A percentile compares a stretch with the other conserved stretches of the same genome.
Evolutionary conservation across 2,329 filamentous ascomycete genomes (phyloP).

Genomic region (Colletotrichum coccodes): DNA sequence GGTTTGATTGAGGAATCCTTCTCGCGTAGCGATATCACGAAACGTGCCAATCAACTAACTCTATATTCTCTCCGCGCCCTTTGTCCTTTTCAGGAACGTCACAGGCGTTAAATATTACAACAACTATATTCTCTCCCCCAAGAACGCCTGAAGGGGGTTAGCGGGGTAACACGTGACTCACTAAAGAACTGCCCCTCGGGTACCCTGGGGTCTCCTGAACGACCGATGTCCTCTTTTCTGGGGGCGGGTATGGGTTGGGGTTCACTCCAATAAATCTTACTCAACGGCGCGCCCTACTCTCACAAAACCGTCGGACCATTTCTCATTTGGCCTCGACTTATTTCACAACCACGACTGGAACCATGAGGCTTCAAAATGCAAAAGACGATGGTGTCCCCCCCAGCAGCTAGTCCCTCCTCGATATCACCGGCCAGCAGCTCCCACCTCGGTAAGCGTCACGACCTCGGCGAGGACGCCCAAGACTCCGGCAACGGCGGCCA

Average conservation of each 20-base stretch:
- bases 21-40: neutral
- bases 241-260: neutral
- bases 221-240: neutral
- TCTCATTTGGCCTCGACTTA: neutral
- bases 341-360: neutral
- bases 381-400: constrained; percentile 30
- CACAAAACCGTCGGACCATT: neutral
- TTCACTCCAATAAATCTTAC: constrained; percentile 11
- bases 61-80: neutral
- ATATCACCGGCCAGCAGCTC: constrained; percentile 31
- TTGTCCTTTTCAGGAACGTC: too few species aligned
- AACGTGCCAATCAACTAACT: neutral
- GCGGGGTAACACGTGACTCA: constrained; percentile 15
- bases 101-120: too few species aligned
- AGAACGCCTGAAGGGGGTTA: neutral
- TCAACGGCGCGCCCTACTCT: neutral
- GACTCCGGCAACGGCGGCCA: neutral
- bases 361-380: constrained; percentile 29
- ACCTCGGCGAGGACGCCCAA: constrained; percentile 15
- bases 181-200: neutral
- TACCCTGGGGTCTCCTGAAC: neutral
- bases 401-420: constrained; percentile 31
- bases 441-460: constrained; percentile 26
- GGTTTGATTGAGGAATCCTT: neutral
- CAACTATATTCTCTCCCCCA: neutral